phyloP scores from a whole-genome alignment of 2,329 filamentous ascomycete genomes.

The Diaporthe vaccinii region DNA sequence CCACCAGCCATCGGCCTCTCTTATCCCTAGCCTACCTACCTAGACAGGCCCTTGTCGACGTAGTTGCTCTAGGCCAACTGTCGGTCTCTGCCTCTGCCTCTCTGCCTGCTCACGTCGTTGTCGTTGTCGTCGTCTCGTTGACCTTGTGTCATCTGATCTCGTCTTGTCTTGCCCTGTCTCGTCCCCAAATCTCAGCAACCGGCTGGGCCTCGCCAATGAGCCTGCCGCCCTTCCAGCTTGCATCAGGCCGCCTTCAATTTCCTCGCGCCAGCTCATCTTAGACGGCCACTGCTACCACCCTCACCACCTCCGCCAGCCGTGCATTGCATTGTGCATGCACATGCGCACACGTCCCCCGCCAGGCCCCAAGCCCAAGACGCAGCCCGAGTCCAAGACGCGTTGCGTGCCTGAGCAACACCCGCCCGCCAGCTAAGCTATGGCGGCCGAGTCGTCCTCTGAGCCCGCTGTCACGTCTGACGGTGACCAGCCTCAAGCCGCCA shows the following conservation, averaged over 20 bases:
- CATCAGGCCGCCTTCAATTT: conserved; percentile 49
- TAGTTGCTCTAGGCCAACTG: not conserved
- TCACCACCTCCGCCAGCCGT: not conserved
- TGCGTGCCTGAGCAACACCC: not conserved
- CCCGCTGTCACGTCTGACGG: conserved; percentile 45
- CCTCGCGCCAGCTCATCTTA: conserved; percentile 30
- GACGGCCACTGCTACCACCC: not conserved
- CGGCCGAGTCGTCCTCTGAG: conserved; percentile 16
- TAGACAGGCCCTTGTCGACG: not conserved
- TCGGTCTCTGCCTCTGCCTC: not conserved
- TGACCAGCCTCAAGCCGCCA: conserved; percentile 14
- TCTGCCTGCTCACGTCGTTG: not conserved
- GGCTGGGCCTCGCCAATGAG: conserved; percentile 20
- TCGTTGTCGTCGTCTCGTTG: not conserved
- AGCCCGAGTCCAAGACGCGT: not conserved
- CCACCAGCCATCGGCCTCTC: not conserved
- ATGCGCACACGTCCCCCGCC: not conserved
- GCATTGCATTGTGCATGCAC: conserved; percentile 22
- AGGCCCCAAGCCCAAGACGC: not conserved
- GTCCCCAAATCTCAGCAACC: conserved; percentile 4
- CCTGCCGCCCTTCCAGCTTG: not conserved
- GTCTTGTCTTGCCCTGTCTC: not conserved
- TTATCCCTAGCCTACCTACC: not conserved
- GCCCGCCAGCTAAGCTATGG: conserved; percentile 9
- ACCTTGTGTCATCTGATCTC: not conserved